These are phyloP conservation scores for Balakata baccata DNA, from an alignment of 345 rosid genomes.

Conservation along the genomic window DNA sequence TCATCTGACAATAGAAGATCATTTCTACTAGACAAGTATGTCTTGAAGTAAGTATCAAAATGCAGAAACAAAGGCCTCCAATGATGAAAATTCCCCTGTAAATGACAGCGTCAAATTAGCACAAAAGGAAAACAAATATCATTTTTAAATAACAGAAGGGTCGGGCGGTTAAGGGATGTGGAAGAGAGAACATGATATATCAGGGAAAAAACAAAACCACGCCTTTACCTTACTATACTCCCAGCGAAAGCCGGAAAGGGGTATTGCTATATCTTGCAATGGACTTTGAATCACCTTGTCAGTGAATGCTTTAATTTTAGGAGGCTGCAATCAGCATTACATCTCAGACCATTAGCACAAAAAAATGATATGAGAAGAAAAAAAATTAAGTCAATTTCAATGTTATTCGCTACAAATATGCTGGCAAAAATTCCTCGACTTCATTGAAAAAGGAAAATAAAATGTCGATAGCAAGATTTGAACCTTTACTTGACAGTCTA, in stretches of 20 bases:
- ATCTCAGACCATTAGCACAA: constrained; percentile 13
- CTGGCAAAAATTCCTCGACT: background rate
- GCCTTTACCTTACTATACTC: constrained; percentile 72
- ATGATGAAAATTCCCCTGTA: constrained; percentile 93
- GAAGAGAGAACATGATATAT: background rate
- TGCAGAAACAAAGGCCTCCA: constrained; percentile 94
- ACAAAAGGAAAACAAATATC: background rate
- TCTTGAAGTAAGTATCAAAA: constrained; percentile 88
- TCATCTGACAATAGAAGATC: constrained; percentile 77
- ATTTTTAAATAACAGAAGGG: background rate
- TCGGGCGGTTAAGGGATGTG: background rate
- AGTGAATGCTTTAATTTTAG: constrained; percentile 74
- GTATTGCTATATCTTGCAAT: constrained; percentile 90
- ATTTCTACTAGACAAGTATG: constrained; percentile 70
- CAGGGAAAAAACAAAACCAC: background rate
- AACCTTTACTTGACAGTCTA: background rate
- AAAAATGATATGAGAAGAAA: background rate
- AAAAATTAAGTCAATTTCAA: no score
- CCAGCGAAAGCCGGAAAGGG: constrained; percentile 94
- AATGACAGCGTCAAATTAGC: constrained; percentile 30
- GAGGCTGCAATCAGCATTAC: constrained; percentile 57
- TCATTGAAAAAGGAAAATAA: background rate
- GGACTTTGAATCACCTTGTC: constrained; percentile 98
- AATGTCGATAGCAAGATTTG: background rate
- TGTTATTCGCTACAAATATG: background rate